phyloP scores from a whole-genome alignment of 345 rosid genomes.

The Mercurialis annua region DNA sequence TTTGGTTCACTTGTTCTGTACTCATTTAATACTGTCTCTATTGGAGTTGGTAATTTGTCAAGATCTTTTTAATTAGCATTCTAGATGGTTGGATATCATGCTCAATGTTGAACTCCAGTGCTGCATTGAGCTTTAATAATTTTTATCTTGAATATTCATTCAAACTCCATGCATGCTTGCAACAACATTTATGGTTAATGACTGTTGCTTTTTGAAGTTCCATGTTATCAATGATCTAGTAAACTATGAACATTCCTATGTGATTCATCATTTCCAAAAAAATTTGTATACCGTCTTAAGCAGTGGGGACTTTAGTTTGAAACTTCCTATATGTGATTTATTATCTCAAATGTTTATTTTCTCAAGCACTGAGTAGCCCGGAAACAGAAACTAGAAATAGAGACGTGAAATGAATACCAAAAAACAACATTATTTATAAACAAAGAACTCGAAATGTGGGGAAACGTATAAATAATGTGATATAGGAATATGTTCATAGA shows the following conservation, averaged over 20 bases:
- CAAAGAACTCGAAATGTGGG: too few species aligned
- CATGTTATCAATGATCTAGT: background rate
- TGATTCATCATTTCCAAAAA: too few species aligned
- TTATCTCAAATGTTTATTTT: slow-evolving; percentile 5
- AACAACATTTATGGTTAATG: background rate
- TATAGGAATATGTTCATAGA: too few species aligned
- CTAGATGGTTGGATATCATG: background rate
- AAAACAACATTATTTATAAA: too few species aligned
- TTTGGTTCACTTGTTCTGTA: background rate
- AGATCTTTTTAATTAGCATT: background rate
- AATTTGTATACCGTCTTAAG: too few species aligned
- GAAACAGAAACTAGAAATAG: too few species aligned
- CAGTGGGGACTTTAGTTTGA: too few species aligned
- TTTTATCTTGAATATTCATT: background rate
- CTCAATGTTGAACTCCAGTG: background rate
- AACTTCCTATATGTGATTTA: too few species aligned
- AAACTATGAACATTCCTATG: background rate
- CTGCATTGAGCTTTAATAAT: background rate
- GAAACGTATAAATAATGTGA: too few species aligned
- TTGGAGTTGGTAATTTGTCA: background rate
- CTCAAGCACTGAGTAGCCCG: too few species aligned
- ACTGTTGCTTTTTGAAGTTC: background rate
- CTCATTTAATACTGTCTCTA: background rate
- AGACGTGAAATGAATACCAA: too few species aligned
- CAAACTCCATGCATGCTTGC: background rate